Conservation (phyloP, 371 early-diverging fungal species). For the Mortierella sp. region DNA sequence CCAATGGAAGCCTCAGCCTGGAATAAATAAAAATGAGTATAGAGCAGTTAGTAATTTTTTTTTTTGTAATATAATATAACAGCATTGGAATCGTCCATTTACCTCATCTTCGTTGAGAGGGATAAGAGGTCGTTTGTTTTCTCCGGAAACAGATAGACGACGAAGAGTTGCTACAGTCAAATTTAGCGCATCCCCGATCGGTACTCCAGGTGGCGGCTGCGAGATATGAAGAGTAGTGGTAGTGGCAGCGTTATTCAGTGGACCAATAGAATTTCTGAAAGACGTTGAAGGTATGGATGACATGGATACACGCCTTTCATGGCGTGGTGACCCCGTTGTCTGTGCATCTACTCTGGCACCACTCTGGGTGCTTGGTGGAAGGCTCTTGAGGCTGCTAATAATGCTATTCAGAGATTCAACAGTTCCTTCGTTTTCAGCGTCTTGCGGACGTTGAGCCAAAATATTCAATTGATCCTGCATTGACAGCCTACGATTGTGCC, state of each 20-base stretch:
- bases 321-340: constrained; percentile 23
- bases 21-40: not conserved
- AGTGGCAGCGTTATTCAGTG: constrained; percentile 4
- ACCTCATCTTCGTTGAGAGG: constrained; percentile 34
- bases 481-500: constrained; percentile 40
- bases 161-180: constrained; percentile 52
- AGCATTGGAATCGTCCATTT: not conserved
- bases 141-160: constrained; percentile 43
- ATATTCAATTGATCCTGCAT: constrained; percentile 37
- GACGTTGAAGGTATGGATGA: constrained; percentile 54
- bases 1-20: not conserved
- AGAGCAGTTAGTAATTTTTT: not conserved
- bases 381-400: constrained; percentile 65
- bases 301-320: constrained; percentile 63
- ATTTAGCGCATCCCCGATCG: constrained; percentile 41
- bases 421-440: constrained; percentile 26
- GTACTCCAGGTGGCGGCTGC: constrained; percentile 43
- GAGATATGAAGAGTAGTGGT: constrained; percentile 45
- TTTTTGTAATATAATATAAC: not conserved
- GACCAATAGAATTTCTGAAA: constrained; percentile 19
- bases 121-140: constrained; percentile 29
- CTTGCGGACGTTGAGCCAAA: constrained; percentile 20
- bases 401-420: constrained; percentile 66
- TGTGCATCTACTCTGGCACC: constrained; percentile 5
- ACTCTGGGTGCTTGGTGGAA: constrained; percentile 60